Conservation (phyloP, 2,329 filamentous ascomycete genomes). For the Orbilia javanica region DNA sequence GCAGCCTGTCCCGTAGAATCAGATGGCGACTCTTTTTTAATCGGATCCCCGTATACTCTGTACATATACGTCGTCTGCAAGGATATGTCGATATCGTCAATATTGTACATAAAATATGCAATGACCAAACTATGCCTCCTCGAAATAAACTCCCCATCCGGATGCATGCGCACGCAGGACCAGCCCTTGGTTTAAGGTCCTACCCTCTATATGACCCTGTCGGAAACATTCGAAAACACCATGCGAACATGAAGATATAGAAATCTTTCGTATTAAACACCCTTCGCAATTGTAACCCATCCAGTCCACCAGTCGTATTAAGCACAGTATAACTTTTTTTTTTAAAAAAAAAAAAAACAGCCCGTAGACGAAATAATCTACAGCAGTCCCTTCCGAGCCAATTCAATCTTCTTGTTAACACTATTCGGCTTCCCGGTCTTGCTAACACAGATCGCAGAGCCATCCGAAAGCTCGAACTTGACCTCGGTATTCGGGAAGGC, state of each 20-base stretch:
- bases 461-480: constrained; percentile 79
- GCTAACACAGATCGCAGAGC: constrained; percentile 78
- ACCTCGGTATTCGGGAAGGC: constrained; percentile 81
- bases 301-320: not conserved
- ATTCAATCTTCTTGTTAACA: constrained; percentile 79
- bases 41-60: no score
- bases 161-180: not conserved
- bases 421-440: constrained; percentile 77
- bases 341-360: no score
- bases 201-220: not conserved
- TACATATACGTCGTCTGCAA: not conserved
- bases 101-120: constrained; percentile 19
- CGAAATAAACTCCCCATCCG: not conserved
- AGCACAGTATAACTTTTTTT: no score
- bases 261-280: not conserved
- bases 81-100: not conserved
- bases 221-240: not conserved
- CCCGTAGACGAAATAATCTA: constrained; percentile 66
- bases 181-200: not conserved
- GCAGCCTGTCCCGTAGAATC: no score
- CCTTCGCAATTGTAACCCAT: not conserved
- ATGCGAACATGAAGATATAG: not conserved
- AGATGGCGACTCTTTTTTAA: no score
- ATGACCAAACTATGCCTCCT: not conserved
- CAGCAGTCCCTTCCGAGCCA: constrained; percentile 82